Conservation (phyloP, 1,284 basidiomycete species). For the Puccinia hordei region DNA sequence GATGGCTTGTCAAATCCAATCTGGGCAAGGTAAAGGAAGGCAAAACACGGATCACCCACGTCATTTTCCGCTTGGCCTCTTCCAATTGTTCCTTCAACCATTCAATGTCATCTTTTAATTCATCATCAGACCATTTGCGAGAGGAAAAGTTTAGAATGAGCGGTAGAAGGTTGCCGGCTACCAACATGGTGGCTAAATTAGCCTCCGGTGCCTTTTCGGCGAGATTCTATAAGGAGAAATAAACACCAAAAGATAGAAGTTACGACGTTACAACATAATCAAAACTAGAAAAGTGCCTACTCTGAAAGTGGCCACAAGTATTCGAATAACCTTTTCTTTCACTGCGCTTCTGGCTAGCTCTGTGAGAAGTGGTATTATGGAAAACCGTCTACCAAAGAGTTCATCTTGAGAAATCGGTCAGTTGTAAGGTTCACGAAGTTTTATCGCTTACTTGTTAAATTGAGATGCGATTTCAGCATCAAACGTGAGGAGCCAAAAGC, state of each 20-base stretch:
- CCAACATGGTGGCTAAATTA: conserved; percentile 90
- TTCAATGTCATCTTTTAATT: conserved; percentile 82
- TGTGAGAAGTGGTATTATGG: conserved; percentile 82
- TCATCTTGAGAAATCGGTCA: background rate
- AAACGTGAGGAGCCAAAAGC: conserved; percentile 91
- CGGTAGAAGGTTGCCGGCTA: conserved; percentile 74
- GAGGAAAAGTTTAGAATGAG: conserved; percentile 79
- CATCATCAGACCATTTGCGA: conserved; percentile 90
- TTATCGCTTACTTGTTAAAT: conserved; percentile 70
- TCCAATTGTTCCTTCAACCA: conserved; percentile 81
- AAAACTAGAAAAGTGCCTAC: conserved; percentile 62
- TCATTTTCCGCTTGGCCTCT: conserved; percentile 79
- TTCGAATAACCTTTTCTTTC: conserved; percentile 95
- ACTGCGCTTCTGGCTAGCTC: conserved; percentile 84
- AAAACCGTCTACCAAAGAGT: conserved; percentile 69
- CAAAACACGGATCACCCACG: conserved; percentile 64
- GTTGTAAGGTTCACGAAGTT: background rate
- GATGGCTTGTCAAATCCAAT: background rate
- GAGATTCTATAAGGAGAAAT: conserved; percentile 69
- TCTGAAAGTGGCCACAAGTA: conserved; percentile 88
- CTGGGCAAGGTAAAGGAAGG: background rate
- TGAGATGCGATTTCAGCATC: conserved; percentile 79
- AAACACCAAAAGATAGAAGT: background rate
- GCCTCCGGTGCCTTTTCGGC: conserved; percentile 75
- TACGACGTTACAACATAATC: background rate